Base-by-base conservation (phyloP, 176 grass and related monocot species). In the Eragrostis nindensis region DNA sequence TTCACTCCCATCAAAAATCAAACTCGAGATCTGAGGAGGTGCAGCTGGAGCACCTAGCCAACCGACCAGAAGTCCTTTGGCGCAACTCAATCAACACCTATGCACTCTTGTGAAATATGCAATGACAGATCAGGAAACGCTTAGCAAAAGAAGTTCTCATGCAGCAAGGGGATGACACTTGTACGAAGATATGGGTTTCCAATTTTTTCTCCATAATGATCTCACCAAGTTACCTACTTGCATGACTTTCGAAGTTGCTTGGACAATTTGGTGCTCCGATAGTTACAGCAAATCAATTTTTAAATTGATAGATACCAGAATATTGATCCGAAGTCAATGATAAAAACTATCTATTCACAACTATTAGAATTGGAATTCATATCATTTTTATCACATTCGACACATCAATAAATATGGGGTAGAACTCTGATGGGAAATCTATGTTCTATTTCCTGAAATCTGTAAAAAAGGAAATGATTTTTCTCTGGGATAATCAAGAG, bases 311-410 rank as follows among this genome's bases (percentile, higher is more conserved):
- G 3, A 30, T 22, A 29, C n/a, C n/a, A 2, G 59, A 71, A 5
- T 3, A 38, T n/a, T 8, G 16, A 43, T 54, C 19, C 11, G 0
- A 44, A 29, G 11, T 29, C 8, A 71, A 55, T 45, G 55, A 10
- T 64, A 30, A 81, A 86, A 71, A 17, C 40, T 46, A 82, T 7
- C 15, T 27, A 71, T 47, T 38, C 14, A 63, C 64, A 70, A 17
- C 5, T 3, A 15, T 30, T 2, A n/a, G n/a, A 86, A 22, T n/a
- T 32, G 3, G 29, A 72, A 16, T 71, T 48, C 67, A 17, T 16
- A 18, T 47, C 25, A 12, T 32, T 47, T 47, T 12, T 48, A 39
- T 13, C 32, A 0, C 11, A 81, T 47, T 16, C 61, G 21, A 4
- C 32, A 36, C n/a, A n/a, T n/a, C n/a, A 36, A 36, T 36, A 36